Base-by-base conservation (phyloP, 2,329 filamentous ascomycete genomes). In the Ophiobolus disseminans region DNA sequence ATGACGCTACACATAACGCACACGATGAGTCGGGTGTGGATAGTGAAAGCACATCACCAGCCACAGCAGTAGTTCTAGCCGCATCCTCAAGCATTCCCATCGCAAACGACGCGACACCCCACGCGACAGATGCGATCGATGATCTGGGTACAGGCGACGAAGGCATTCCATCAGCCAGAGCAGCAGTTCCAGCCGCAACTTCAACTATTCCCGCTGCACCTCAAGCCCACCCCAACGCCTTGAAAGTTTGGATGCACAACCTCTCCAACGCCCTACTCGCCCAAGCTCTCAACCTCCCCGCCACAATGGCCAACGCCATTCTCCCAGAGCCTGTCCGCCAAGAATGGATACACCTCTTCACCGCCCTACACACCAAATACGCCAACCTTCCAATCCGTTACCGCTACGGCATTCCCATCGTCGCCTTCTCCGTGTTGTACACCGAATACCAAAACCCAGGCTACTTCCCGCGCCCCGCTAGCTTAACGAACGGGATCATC, bases 391-490 rank as follows among this genome's bases (percentile, higher is more conserved):
- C 39, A 16, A 19, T 28, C 8, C 10, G 1, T 14, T 34, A 41
- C 28, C 39, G 39, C 26, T 41, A 34, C 17, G 39, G 39, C 17
- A n/a, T 19, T 22, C 19, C 23, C 9, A 26, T n/a, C 4, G 13
- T 32, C 39, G 19, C 17, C 28, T 13, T 25, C 19, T 32, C 28
- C 13, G 17, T 32, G 2, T 17, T 16, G 17, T 19, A 25, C 16
- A 22, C 5, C 5, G 42, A 31, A 21, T 45, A 31, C 31, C 31
- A 44, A 17, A 17, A 37, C 14, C 32, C 41, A 4, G 41, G 41
- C 17, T 44, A n/a, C 19, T 5, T 44, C 14, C 41, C 41, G 17
- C 22, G 25, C 17, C 32, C 41, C 8, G 13, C 21, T 2, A 17
- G 26, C 4, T 9, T 37, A 7, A 30, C 32, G 11, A 40, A 39